A percentile compares a stretch with the other conserved stretches of the same genome.
phyloP scores from a whole-genome alignment of 192 early-diverging fungal species.

The Funneliformis mosseae region DNA sequence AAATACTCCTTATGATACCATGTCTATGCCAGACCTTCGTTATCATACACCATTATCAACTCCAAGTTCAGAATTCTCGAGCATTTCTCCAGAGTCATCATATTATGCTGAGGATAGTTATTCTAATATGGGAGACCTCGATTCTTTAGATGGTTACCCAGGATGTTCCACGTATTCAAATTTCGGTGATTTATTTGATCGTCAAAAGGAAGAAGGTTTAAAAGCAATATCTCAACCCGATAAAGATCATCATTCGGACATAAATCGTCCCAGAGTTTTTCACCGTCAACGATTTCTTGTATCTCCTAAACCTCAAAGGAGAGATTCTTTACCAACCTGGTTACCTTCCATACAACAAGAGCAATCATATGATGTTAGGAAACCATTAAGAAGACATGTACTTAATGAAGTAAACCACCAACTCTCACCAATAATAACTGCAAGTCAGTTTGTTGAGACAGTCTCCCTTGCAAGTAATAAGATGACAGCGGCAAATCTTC shows the following conservation, averaged over 20 bases:
- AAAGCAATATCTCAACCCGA: slow-evolving; percentile 28
- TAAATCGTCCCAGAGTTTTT: slow-evolving; percentile 26
- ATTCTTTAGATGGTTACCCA: slow-evolving; percentile 26
- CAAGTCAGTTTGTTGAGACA: neutral
- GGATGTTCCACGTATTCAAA: slow-evolving; percentile 23
- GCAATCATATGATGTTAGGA: neutral
- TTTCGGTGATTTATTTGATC: slow-evolving; percentile 33
- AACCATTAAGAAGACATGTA: slow-evolving; percentile 9
- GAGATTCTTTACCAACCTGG: slow-evolving; percentile 30
- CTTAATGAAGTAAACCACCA: neutral
- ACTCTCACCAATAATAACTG: neutral
- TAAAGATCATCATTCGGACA: slow-evolving; percentile 1
- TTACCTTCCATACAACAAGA: slow-evolving; percentile 22
- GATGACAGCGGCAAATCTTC: slow-evolving; percentile 27
- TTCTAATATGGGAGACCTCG: slow-evolving; percentile 22
- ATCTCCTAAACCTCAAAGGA: slow-evolving; percentile 19
- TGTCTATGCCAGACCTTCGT: slow-evolving; percentile 36
- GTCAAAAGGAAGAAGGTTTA: slow-evolving; percentile 27
- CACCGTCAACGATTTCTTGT: slow-evolving; percentile 22
- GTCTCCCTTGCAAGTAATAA: neutral
- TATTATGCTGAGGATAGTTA: slow-evolving; percentile 27
- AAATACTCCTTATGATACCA: slow-evolving; percentile 35
- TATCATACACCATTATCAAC: slow-evolving; percentile 15
- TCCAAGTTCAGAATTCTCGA: slow-evolving; percentile 24
- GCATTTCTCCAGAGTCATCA: slow-evolving; percentile 22